Conservation (phyloP, 1,139 yeast species). For the Taphrina confusa region DNA sequence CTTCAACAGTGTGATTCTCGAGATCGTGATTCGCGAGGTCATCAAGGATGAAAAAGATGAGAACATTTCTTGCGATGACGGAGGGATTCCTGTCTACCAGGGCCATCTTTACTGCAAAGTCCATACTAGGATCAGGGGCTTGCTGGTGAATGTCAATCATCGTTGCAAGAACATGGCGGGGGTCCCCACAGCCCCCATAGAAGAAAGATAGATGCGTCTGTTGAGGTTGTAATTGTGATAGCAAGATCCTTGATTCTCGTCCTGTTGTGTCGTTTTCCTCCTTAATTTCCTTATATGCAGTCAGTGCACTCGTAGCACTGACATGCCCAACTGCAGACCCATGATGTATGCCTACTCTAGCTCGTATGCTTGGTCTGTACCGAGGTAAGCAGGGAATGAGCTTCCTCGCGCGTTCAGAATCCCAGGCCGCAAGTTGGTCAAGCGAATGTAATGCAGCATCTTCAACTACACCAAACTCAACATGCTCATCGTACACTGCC, state of each 20-base stretch:
- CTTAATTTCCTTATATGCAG: constrained; percentile 1
- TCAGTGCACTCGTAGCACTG: constrained; percentile 10
- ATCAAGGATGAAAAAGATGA: constrained; percentile 26
- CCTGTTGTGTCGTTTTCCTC: background rate
- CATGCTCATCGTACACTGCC: constrained; percentile 26
- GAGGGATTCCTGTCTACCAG: constrained; percentile 26
- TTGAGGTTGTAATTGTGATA: constrained; percentile 7
- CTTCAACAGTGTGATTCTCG: background rate
- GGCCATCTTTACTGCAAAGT: constrained; percentile 18
- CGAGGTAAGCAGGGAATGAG: constrained; percentile 24
- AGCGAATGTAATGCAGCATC: constrained; percentile 32
- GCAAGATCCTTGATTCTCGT: constrained; percentile 4
- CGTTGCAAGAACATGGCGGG: constrained; percentile 29
- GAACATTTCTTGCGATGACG: constrained; percentile 22
- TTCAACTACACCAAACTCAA: constrained; percentile 33
- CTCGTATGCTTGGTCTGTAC: constrained; percentile 17
- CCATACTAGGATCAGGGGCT: background rate
- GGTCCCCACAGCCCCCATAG: constrained; percentile 31
- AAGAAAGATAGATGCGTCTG: constrained; percentile 27
- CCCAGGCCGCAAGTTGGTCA: constrained; percentile 31
- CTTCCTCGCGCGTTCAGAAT: constrained; percentile 18
- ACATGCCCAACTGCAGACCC: constrained; percentile 14
- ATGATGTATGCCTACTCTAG: constrained; percentile 8
- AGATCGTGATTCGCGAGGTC: constrained; percentile 15
- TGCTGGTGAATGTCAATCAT: constrained; percentile 26